A percentile compares a stretch with the other conserved stretches of the same genome.
Conservation (phyloP, 768 basidiomycete species). For the Psilocybe cubensis region DNA sequence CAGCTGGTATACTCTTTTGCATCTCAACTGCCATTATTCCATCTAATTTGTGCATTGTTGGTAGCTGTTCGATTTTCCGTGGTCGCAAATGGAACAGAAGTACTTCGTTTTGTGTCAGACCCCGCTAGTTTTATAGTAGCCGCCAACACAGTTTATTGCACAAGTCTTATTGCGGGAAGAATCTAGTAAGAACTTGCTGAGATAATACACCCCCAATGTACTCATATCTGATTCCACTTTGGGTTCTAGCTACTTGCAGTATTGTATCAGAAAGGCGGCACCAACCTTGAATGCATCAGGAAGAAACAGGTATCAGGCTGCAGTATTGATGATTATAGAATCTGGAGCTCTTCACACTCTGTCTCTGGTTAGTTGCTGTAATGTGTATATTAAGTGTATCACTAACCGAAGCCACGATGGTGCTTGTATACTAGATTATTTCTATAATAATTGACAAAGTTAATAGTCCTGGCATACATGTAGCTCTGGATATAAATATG, state of each 20-base stretch:
- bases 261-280: neutral
- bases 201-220: too few species aligned
- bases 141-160: slow-evolving; percentile 3
- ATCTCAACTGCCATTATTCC: neutral
- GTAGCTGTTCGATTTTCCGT: slow-evolving; percentile 1
- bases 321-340: neutral
- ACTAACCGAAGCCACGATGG: neutral
- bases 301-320: neutral
- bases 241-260: neutral
- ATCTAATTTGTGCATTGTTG: neutral
- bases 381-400: neutral
- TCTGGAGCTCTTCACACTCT: neutral
- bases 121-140: neutral
- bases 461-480: neutral
- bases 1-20: neutral
- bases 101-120: neutral
- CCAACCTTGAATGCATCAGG: neutral
- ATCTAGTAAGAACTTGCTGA: neutral
- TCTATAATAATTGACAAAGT: neutral
- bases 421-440: neutral
- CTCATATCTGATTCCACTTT: neutral
- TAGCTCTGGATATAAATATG: neutral
- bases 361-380: neutral
- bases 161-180: neutral
- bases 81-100: neutral